phyloP scores from a whole-genome alignment of 1,284 basidiomycete genomes.

The Gymnopus androsaceus region DNA sequence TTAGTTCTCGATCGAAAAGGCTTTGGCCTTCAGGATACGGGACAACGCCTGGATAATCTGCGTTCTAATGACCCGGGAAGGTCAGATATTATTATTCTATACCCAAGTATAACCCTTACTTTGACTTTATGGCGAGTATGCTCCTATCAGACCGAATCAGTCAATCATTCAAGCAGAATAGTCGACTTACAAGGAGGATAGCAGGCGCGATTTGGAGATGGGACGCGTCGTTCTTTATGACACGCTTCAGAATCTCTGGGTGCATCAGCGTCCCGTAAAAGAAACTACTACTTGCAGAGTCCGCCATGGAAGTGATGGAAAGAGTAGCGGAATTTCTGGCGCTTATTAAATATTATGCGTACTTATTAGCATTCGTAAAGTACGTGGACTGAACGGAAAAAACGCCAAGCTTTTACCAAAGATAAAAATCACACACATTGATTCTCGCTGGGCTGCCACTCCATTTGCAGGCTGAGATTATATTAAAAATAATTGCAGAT shows the following conservation, averaged over 20 bases:
- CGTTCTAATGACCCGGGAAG: slow-evolving; percentile 45
- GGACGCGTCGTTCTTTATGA: slow-evolving; percentile 49
- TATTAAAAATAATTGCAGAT: too few relatives aligned
- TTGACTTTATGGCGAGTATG: slow-evolving; percentile 74
- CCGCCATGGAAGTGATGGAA: slow-evolving; percentile 6
- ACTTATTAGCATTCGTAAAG: too few relatives aligned
- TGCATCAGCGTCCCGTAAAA: slow-evolving; percentile 83
- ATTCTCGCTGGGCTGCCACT: too few relatives aligned
- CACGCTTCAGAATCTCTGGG: slow-evolving; percentile 54
- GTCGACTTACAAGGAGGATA: slow-evolving; percentile 41
- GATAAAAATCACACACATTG: too few relatives aligned
- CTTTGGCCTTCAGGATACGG: slow-evolving; percentile 48
- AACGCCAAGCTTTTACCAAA: too few relatives aligned
- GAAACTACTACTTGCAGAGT: slow-evolving; percentile 57
- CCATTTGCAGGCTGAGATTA: too few relatives aligned
- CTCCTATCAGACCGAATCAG: slow-evolving; percentile 44
- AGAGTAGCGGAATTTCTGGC: neutral
- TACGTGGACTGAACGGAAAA: too few relatives aligned
- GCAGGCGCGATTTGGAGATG: slow-evolving; percentile 48
- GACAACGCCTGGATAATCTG: slow-evolving; percentile 82
- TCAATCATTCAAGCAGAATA: neutral
- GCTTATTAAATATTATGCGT: too few relatives aligned
- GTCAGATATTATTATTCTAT: neutral
- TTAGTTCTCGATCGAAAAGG: slow-evolving; percentile 47
- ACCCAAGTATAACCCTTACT: slow-evolving; percentile 27